Evolutionary conservation across 23 red algal species (phyloP).

Genomic region (Gracilaria domingensis): DNA sequence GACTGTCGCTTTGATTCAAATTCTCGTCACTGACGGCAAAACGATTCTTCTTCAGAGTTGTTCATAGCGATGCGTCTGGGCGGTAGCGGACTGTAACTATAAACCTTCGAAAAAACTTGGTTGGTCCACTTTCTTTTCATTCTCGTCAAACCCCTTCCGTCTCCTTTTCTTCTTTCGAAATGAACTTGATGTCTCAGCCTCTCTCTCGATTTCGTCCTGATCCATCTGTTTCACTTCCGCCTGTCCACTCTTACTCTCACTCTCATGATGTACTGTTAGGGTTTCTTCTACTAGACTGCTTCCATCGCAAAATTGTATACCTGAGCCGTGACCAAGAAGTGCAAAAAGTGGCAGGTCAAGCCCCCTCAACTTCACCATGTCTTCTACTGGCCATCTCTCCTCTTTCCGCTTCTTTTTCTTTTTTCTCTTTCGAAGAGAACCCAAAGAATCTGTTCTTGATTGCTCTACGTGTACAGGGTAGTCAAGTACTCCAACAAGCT

Average conservation of each 20-base stretch:
- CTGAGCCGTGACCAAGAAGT: constrained; percentile 27
- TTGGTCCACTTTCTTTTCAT: background rate
- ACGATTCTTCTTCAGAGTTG: no score
- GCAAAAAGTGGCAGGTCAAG: constrained; percentile 24
- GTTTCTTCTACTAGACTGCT: constrained; percentile 5
- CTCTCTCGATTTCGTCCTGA: background rate
- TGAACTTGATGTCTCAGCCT: background rate
- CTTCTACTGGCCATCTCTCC: constrained; percentile 62
- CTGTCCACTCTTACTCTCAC: background rate
- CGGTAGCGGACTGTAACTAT: background rate
- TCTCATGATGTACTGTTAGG: background rate
- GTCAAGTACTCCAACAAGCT: constrained; percentile 57
- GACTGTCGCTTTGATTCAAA: no score
- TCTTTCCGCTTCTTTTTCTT: constrained; percentile 41
- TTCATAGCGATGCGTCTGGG: no score
- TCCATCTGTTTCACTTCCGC: background rate
- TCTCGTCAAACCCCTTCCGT: constrained; percentile 18
- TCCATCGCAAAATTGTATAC: constrained; percentile 44
- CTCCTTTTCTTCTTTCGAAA: constrained; percentile 15
- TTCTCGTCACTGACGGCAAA: no score
- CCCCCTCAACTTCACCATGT: constrained; percentile 47
- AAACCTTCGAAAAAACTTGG: constrained; percentile 18
- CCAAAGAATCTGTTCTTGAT: background rate
- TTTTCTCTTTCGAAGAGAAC: background rate
- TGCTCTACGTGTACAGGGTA: constrained; percentile 21